Percentiles rank a stretch among this genome's conserved stretches.
These are phyloP conservation scores for Mycena filopes DNA, from an alignment of 768 basidiomycete genomes.

Conservation along the genomic window DNA sequence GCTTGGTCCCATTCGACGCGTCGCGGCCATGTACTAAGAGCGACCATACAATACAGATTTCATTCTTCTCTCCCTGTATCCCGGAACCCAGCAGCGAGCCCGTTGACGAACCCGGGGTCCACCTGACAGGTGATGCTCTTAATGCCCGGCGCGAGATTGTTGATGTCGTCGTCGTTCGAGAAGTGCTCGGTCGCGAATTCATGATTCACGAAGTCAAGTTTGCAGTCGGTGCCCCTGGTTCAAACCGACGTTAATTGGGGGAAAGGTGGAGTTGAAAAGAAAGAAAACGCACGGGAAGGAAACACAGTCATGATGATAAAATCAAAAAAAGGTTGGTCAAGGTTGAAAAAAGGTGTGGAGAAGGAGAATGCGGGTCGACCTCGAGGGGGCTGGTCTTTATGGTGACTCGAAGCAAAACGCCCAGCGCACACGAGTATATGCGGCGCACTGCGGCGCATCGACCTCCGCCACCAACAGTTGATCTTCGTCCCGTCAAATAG, in stretches of 20 bases:
- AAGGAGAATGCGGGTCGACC: not conserved
- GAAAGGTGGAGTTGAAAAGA: not conserved
- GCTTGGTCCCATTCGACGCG: no score
- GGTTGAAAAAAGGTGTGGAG: not conserved
- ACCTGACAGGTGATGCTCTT: slow-evolving; percentile 15
- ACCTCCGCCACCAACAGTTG: no score
- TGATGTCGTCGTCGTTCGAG: slow-evolving; percentile 13
- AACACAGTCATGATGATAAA: slow-evolving; percentile 18
- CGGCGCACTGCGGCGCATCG: no score
- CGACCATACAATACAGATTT: no score
- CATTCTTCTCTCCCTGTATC: not conserved
- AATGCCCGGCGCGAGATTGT: slow-evolving; percentile 1
- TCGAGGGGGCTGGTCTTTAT: no score
- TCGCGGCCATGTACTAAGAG: no score
- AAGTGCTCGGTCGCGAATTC: slow-evolving; percentile 13
- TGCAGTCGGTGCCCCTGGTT: not conserved
- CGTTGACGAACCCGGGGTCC: slow-evolving; percentile 3
- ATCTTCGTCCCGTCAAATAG: no score
- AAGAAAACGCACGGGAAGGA: slow-evolving; percentile 14
- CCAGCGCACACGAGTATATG: no score
- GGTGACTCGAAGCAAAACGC: no score
- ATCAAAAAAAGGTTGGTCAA: not conserved
- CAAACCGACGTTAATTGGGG: no score
- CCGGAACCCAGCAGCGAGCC: slow-evolving; percentile 15
- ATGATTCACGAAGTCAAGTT: not conserved